phyloP scores from a whole-genome alignment of 495 filamentous ascomycete species.

The Penicillium chermesinum region DNA sequence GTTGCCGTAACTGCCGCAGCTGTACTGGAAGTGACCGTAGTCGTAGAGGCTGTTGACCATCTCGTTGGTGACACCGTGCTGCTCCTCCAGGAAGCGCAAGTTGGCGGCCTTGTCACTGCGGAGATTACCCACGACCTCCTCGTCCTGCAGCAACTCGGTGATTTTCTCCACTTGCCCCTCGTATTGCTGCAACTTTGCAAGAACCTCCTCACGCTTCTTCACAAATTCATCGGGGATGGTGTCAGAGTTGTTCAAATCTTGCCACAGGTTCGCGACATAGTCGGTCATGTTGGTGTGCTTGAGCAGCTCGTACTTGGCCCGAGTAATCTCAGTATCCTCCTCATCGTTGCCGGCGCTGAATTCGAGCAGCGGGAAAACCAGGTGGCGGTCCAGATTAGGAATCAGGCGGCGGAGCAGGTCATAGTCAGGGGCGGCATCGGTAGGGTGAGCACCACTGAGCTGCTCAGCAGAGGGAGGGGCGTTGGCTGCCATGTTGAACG shows the following conservation, averaged over 20 bases:
- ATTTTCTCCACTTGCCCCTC: conserved; percentile 84
- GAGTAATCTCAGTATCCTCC: conserved; percentile 62
- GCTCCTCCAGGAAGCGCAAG: conserved; percentile 90
- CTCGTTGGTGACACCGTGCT: conserved; percentile 85
- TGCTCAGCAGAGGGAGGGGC: conserved; percentile 50
- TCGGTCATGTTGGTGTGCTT: conserved; percentile 98
- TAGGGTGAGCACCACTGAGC: conserved; percentile 49
- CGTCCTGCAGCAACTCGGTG: conserved; percentile 72
- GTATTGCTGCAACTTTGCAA: conserved; percentile 70
- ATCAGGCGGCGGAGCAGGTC: conserved; percentile 86
- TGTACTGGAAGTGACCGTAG: conserved; percentile 93
- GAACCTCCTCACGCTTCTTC: conserved; percentile 82
- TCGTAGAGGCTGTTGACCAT: conserved; percentile 94
- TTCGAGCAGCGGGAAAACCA: conserved; percentile 91
- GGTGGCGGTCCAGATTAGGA: conserved; percentile 88
- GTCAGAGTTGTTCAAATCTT: conserved; percentile 74
- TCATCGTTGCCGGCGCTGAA: conserved; percentile 60
- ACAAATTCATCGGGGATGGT: conserved; percentile 77
- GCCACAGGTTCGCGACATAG: conserved; percentile 84
- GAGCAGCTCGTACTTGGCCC: conserved; percentile 84
- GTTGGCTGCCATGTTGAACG: conserved; percentile 61
- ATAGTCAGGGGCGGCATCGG: conserved; percentile 58
- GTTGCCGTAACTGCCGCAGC: conserved; percentile 83
- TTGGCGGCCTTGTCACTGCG: conserved; percentile 96
- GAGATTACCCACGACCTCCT: conserved; percentile 81